Evolutionary conservation across 2,329 filamentous ascomycete species (phyloP).

Genomic region (Neoascochyta sp.): DNA sequence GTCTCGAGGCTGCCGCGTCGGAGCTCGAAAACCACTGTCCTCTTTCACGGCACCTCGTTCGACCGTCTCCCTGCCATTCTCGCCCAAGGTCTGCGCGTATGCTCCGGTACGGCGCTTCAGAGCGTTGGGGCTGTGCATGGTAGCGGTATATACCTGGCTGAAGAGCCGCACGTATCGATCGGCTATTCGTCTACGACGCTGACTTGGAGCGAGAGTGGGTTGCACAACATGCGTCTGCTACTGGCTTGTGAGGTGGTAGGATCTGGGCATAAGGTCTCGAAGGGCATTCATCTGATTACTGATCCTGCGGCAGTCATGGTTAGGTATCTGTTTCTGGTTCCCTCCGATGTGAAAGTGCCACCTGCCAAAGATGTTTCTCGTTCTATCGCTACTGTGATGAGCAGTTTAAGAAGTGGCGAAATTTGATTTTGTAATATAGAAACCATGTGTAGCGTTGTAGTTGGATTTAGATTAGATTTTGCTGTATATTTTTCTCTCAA

Average conservation of each 20-base stretch:
- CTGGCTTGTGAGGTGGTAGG: slow-evolving; percentile 30
- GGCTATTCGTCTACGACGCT: slow-evolving; percentile 17
- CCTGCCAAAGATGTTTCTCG: no score
- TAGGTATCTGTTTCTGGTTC: slow-evolving; percentile 32
- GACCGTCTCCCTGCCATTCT: slow-evolving; percentile 34
- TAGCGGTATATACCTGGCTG: slow-evolving; percentile 32
- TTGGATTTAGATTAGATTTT: no score
- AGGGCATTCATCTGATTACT: slow-evolving; percentile 25
- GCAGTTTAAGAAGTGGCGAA: slow-evolving; percentile 15
- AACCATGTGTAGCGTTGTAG: no score
- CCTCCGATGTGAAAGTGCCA: slow-evolving; percentile 13
- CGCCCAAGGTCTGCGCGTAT: slow-evolving; percentile 22
- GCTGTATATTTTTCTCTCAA: no score
- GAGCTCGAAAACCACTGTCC: slow-evolving; percentile 16
- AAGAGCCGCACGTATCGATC: slow-evolving; percentile 26
- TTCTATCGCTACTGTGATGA: slow-evolving; percentile 17
- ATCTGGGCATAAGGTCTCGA: slow-evolving; percentile 10
- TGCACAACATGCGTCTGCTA: slow-evolving; percentile 27
- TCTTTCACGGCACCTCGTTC: slow-evolving; percentile 35
- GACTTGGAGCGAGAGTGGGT: slow-evolving; percentile 24
- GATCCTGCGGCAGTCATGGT: slow-evolving; percentile 31
- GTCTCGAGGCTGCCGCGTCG: slow-evolving; percentile 7
- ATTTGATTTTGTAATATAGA: no score
- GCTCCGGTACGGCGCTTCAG: slow-evolving; percentile 28
- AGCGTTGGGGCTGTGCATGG: slow-evolving; percentile 31